Conservation (phyloP, 331 rosid genomes). For the Acacia concinna region DNA sequence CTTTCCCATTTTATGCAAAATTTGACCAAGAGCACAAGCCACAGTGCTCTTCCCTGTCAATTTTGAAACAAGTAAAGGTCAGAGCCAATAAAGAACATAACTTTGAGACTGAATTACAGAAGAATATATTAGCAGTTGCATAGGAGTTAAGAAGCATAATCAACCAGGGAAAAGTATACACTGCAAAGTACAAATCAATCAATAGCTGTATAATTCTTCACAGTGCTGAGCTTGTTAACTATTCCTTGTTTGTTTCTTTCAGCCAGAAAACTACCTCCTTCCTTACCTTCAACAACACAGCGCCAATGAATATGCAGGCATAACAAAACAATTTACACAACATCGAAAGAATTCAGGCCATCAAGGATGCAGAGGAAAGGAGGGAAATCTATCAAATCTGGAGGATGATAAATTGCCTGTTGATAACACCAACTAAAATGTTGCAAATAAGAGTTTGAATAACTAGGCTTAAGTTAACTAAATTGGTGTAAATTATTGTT, state of each 20-base stretch:
- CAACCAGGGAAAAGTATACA: background rate
- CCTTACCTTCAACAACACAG: background rate
- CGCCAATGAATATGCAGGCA: background rate
- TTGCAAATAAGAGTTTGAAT: background rate
- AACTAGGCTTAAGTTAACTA: background rate
- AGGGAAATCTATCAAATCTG: background rate
- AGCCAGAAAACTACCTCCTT: background rate
- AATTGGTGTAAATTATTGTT: background rate
- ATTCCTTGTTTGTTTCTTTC: background rate
- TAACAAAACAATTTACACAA: background rate
- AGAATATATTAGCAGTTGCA: slow-evolving; percentile 1
- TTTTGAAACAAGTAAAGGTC: background rate
- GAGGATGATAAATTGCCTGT: background rate
- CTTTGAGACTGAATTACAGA: background rate
- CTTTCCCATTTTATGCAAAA: slow-evolving; percentile 63
- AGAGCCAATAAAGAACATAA: background rate
- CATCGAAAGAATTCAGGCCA: background rate
- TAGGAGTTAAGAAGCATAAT: background rate
- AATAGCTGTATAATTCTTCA: background rate
- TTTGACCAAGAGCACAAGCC: slow-evolving; percentile 67
- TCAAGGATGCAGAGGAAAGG: background rate
- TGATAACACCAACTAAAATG: background rate
- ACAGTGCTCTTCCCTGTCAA: slow-evolving; percentile 72
- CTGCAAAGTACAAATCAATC: background rate
- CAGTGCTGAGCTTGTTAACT: background rate